phyloP scores from a whole-genome alignment of 1,284 basidiomycete genomes.

The Lentinula novae-zelandiae region DNA sequence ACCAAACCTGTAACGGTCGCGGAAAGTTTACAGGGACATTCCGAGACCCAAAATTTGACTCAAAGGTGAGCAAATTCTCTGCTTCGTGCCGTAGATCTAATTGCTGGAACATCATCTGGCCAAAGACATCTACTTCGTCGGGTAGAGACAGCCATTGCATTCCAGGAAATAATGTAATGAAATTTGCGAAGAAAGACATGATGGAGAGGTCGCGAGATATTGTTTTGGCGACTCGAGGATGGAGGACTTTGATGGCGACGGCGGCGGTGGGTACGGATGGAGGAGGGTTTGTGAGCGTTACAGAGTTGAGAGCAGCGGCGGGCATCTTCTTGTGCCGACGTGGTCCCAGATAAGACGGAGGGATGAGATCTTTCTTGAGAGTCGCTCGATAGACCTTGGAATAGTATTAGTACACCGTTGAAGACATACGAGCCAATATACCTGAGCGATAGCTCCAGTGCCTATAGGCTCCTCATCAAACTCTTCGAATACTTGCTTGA shows the following conservation, averaged over 20 bases:
- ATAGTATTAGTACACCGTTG: constrained; percentile 3
- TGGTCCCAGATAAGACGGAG: constrained; percentile 73
- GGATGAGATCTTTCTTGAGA: constrained; percentile 80
- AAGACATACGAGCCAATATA: constrained; percentile 28
- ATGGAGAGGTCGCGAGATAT: constrained; percentile 90
- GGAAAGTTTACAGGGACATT: constrained; percentile 89
- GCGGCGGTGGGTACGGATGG: constrained; percentile 72
- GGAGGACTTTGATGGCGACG: constrained; percentile 95
- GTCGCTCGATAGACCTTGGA: constrained; percentile 81
- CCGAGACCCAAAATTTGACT: constrained; percentile 79
- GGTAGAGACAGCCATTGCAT: constrained; percentile 97
- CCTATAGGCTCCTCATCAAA: constrained; percentile 90
- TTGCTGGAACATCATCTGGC: constrained; percentile 96
- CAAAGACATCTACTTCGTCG: constrained; percentile 94
- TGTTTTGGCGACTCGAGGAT: constrained; percentile 79
- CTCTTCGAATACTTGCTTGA: constrained; percentile 89
- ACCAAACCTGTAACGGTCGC: constrained; percentile 77
- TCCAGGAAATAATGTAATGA: constrained; percentile 82
- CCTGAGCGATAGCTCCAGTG: constrained; percentile 97
- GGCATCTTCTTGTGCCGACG: constrained; percentile 50
- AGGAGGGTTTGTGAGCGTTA: constrained; percentile 55
- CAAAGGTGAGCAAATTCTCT: constrained; percentile 83
- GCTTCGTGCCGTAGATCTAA: constrained; percentile 91
- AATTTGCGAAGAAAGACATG: constrained; percentile 89
- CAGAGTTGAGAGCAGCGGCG: constrained; percentile 47